Evolutionary conservation across 805 yeast genomes (phyloP), one percentile per base, ranked within the genome.

Genomic region (Kodamaea laetipori): DNA sequence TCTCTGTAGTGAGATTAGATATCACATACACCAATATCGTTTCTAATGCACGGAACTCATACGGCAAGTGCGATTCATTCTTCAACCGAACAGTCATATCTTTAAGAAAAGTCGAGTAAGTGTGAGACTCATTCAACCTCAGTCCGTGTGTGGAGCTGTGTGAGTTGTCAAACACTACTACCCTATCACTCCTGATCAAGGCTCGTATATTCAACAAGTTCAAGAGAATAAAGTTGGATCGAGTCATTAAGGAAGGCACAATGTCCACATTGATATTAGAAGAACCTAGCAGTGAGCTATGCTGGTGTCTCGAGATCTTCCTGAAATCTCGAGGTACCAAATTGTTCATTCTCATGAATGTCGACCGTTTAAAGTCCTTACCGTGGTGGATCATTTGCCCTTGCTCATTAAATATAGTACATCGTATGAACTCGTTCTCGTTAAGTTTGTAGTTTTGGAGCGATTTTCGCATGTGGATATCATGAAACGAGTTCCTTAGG

Each of bases 1-100:
- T 81, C 58, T 94, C 99, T 1, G 90, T 82, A 37, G 84, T 83
- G 38, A 94, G 67, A 47, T 89, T 86, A 1, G 86, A 75, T 28
- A 89, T 76, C 2, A 88, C 95, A 41, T 86, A 83, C 23, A 88
- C 81, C 49, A 94, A 76, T 6, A 94, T 85, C 0, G 95, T 82
- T 57, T 94, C 99, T 30, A 94, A 60, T 0, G 97, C 99, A 37
- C 95, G 71, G 57, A 90, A 82, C 58, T 94, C 99, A 62, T 90
- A 94, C 0, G 96, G 92, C 13, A 89, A 67, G 2, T 27, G 40
- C 11, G 63, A 64, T 3, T 62, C 58, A 6, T 54, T 56, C 21
- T 62, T 54, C 32, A 79, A 60, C 25, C 73, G 67, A 12, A 57
- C 59, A 3, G 68, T 57, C 51, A 79, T 50, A 35, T 71, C 77